Evolutionary conservation across 805 yeast genomes (phyloP).

Genomic region (Suhomyces sp.): DNA sequence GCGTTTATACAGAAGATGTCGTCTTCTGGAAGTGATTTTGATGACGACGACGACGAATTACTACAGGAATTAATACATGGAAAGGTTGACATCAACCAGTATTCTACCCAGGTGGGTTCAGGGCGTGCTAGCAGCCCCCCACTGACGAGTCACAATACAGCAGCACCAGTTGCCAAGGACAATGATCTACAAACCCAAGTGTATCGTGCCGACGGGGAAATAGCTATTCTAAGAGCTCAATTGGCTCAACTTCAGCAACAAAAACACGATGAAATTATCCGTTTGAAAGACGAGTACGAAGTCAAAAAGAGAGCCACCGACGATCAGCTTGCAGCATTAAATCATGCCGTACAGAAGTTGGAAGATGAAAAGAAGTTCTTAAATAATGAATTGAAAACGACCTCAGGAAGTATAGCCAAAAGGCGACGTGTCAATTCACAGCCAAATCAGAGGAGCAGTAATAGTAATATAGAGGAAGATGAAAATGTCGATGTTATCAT

Average conservation of each 20-base stretch:
- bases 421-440: slow-evolving; percentile 14
- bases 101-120: background rate
- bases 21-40: slow-evolving; percentile 29
- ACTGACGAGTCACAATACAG: background rate
- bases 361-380: slow-evolving; percentile 45
- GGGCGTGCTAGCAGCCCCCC: background rate
- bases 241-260: slow-evolving; percentile 45
- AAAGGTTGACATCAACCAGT: slow-evolving; percentile 7
- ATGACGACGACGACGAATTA: slow-evolving; percentile 44
- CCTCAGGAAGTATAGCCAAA: slow-evolving; percentile 15
- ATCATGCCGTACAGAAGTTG: slow-evolving; percentile 31
- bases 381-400: slow-evolving; percentile 33
- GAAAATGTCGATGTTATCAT: background rate
- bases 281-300: slow-evolving; percentile 18
- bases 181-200: slow-evolving; percentile 26
- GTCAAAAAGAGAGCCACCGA: slow-evolving; percentile 18
- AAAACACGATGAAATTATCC: slow-evolving; percentile 34
- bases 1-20: background rate
- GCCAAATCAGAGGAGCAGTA: background rate
- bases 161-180: background rate
- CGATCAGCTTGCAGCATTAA: slow-evolving; percentile 30
- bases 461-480: background rate
- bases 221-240: slow-evolving; percentile 70
- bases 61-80: slow-evolving; percentile 45
- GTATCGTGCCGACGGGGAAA: slow-evolving; percentile 72